Evolutionary conservation across 2,329 filamentous ascomycete genomes (phyloP).

Genomic region (Aureobasidium subglaciale): DNA sequence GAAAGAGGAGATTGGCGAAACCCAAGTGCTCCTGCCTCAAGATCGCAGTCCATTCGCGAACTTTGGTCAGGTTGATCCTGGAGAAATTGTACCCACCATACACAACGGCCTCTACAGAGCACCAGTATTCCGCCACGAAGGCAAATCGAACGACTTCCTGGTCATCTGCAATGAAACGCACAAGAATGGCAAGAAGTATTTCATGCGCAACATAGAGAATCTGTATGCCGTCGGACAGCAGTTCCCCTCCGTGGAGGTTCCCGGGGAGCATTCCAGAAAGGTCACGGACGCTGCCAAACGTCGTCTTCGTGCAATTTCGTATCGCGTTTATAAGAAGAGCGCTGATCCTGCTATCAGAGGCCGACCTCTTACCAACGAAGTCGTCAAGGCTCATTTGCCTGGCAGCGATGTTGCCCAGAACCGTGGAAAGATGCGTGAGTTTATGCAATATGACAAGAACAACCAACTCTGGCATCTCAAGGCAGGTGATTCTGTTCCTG

Average conservation of each 20-base stretch:
- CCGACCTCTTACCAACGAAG: slow-evolving; percentile 68
- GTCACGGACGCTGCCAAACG: slow-evolving; percentile 97
- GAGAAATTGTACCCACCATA: slow-evolving; percentile 81
- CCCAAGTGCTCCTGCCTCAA: slow-evolving; percentile 78
- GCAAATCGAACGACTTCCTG: slow-evolving; percentile 76
- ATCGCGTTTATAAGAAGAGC: slow-evolving; percentile 76
- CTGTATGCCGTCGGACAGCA: slow-evolving; percentile 87
- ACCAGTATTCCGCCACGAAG: slow-evolving; percentile 80
- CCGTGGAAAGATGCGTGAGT: slow-evolving; percentile 93
- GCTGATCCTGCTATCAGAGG: slow-evolving; percentile 62
- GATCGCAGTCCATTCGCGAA: slow-evolving; percentile 94
- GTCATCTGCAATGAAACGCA: slow-evolving; percentile 77
- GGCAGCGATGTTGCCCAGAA: slow-evolving; percentile 94
- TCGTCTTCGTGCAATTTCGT: slow-evolving; percentile 91
- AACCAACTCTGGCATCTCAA: slow-evolving; percentile 83
- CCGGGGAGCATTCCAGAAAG: slow-evolving; percentile 86
- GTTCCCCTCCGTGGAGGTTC: slow-evolving; percentile 85
- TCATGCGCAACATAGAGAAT: slow-evolving; percentile 82
- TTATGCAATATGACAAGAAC: slow-evolving; percentile 82
- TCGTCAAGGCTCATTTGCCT: slow-evolving; percentile 64
- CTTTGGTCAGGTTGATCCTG: slow-evolving; percentile 86
- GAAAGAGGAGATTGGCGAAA: slow-evolving; percentile 80
- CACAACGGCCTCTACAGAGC: slow-evolving; percentile 95
- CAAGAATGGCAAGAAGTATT: slow-evolving; percentile 70
- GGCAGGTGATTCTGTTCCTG: slow-evolving; percentile 65